A percentile compares a stretch with the other conserved stretches of the same genome.
phyloP scores from a whole-genome alignment of 2,329 filamentous ascomycete genomes.

The Ophiognomonia clavigignenti-juglandacearum region DNA sequence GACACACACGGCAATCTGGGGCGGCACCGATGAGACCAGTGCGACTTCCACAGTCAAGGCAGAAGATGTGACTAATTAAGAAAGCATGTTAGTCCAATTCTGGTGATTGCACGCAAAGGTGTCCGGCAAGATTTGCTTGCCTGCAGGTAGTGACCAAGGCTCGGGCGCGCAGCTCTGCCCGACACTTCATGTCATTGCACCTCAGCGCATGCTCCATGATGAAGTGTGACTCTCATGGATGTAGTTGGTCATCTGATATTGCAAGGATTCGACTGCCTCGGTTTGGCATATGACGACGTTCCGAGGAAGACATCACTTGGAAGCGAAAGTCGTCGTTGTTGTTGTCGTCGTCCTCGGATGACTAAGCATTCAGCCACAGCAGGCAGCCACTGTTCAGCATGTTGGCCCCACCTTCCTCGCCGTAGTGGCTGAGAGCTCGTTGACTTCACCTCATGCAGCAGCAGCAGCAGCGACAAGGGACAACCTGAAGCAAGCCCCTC shows the following conservation, averaged over 20 bases:
- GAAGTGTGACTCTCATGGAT: not conserved
- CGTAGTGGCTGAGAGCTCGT: too few species aligned
- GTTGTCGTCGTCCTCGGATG: too few species aligned
- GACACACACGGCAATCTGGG: constrained; percentile 56
- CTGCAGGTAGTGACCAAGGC: constrained; percentile 89
- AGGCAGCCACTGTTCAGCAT: too few species aligned
- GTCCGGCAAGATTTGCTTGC: constrained; percentile 34
- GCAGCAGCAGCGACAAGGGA: too few species aligned
- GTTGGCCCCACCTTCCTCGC: not conserved
- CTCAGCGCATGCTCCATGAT: constrained; percentile 69
- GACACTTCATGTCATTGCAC: constrained; percentile 79
- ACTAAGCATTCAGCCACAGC: too few species aligned
- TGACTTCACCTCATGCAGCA: constrained; percentile 7
- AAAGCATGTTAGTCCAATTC: too few species aligned
- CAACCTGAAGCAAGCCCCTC: constrained; percentile 5
- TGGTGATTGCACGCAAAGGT: too few species aligned
- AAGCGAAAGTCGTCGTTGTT: too few species aligned
- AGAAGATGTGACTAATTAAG: constrained; percentile 89
- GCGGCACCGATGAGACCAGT: constrained; percentile 56
- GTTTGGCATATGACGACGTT: too few species aligned
- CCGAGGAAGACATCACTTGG: too few species aligned
- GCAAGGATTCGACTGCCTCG: too few species aligned
- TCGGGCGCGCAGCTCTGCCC: constrained; percentile 59
- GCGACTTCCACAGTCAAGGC: constrained; percentile 64
- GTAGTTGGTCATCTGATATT: too few species aligned